Conservation (phyloP, 106 monocot species). For the Dioscorea dumetorum region DNA sequence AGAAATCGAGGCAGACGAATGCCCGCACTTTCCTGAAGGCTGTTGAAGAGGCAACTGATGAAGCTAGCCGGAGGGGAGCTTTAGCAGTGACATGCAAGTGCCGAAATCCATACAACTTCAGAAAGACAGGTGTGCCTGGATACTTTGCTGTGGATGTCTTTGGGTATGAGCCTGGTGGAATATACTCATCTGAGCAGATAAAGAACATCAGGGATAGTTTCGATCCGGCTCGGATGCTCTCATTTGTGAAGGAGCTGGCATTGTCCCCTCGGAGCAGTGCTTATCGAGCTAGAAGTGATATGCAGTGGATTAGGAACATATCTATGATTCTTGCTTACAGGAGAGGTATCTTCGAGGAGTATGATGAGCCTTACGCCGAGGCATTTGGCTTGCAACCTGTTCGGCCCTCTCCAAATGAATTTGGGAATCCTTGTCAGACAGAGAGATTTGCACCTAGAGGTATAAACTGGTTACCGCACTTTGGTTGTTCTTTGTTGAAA, state of each 20-base stretch:
- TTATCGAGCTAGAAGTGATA: neutral
- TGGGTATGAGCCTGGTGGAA: constrained; percentile 45
- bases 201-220: constrained; percentile 38
- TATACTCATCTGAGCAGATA: constrained; percentile 63
- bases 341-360: constrained; percentile 46
- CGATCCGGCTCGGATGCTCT: constrained; percentile 25
- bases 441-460: constrained; percentile 42
- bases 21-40: constrained; percentile 47
- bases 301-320: constrained; percentile 21
- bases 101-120: constrained; percentile 11
- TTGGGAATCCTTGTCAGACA: constrained; percentile 8
- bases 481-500: constrained; percentile 9
- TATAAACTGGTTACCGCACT: constrained; percentile 26
- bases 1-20: constrained; percentile 53
- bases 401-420: constrained; percentile 14
- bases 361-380: constrained; percentile 55
- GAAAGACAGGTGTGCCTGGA: constrained; percentile 22
- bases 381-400: constrained; percentile 55
- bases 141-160: constrained; percentile 58
- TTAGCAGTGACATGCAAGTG: constrained; percentile 68
- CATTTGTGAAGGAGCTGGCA: constrained; percentile 32
- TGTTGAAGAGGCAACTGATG: constrained; percentile 74
- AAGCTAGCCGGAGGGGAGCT: constrained; percentile 46
- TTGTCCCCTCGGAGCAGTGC: constrained; percentile 6
- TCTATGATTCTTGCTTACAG: constrained; percentile 37